phyloP scores from a whole-genome alignment of 495 filamentous ascomycete species.

The Chlorociboria aeruginascens region DNA sequence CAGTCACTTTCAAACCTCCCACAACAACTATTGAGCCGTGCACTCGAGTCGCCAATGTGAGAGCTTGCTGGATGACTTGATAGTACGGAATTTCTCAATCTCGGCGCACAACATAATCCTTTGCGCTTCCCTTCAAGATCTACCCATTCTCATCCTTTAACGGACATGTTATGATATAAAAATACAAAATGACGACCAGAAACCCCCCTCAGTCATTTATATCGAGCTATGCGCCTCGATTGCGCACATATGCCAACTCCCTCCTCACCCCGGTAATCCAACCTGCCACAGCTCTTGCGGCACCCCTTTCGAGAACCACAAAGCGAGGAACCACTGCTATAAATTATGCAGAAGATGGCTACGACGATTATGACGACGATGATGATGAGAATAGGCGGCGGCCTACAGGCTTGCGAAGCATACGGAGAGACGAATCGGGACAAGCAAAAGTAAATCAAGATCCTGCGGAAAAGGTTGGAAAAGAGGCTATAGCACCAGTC shows the following conservation, averaged over 20 bases:
- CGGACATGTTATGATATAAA: constrained; percentile 11
- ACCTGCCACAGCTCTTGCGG: constrained; percentile 43
- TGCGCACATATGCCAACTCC: constrained; percentile 87
- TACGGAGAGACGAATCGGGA: constrained; percentile 63
- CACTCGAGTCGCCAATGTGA: too few relatives aligned
- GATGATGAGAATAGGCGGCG: constrained; percentile 69
- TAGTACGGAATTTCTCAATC: background rate
- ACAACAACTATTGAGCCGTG: background rate
- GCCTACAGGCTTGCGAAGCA: constrained; percentile 73
- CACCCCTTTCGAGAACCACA: constrained; percentile 69
- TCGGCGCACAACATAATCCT: background rate
- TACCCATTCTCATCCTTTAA: background rate
- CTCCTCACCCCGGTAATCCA: constrained; percentile 81
- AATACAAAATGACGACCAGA: constrained; percentile 15
- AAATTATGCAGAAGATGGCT: constrained; percentile 95
- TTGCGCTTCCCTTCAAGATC: background rate
- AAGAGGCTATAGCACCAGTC: constrained; percentile 69
- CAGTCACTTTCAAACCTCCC: background rate
- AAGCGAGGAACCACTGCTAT: constrained; percentile 94
- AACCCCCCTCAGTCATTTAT: constrained; percentile 73
- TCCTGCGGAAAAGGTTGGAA: constrained; percentile 63
- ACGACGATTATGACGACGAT: constrained; percentile 88
- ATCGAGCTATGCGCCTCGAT: constrained; percentile 80
- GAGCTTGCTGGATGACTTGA: background rate
- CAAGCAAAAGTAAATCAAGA: constrained; percentile 40